Percentiles rank a stretch among this genome's conserved stretches.
Evolutionary conservation across 352 stramenopile genomes (phyloP).

Genomic region (Peronospora farinosa): DNA sequence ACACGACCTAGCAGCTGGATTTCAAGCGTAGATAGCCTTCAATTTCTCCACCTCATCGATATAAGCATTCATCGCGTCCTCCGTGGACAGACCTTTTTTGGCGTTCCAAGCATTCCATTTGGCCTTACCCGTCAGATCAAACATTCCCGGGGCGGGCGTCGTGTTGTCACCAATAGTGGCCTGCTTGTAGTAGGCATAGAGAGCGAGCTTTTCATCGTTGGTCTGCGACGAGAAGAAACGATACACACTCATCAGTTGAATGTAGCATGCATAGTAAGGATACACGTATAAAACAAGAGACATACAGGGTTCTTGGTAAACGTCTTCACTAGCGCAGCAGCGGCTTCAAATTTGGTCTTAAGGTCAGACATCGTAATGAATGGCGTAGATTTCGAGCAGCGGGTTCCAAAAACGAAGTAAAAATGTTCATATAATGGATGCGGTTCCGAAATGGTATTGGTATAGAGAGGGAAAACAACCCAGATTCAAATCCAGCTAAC

Average conservation of each 20-base stretch:
- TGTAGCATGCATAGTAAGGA: not conserved
- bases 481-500: no score
- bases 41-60: conserved; percentile 80
- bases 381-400: no score
- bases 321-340: conserved; percentile 67
- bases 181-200: conserved; percentile 90
- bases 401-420: no score
- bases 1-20: conserved; percentile 12
- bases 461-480: no score
- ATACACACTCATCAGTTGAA: conserved; percentile 3
- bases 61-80: conserved; percentile 86
- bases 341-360: conserved; percentile 78
- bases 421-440: no score
- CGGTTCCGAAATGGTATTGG: no score
- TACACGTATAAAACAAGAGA: not conserved
- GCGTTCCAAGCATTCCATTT: conserved; percentile 87
- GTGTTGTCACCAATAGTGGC: conserved; percentile 84
- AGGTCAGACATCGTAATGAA: conserved; percentile 66
- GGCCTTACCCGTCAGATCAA: conserved; percentile 80
- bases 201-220: conserved; percentile 87
- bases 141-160: conserved; percentile 77
- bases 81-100: conserved; percentile 77
- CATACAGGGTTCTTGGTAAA: conserved; percentile 70
- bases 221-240: conserved; percentile 17
- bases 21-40: conserved; percentile 80